Evolutionary conservation across 257 asterid genomes (phyloP), one percentile per base, ranked within the genome.

Genomic region (Gardenia jasminoides): DNA sequence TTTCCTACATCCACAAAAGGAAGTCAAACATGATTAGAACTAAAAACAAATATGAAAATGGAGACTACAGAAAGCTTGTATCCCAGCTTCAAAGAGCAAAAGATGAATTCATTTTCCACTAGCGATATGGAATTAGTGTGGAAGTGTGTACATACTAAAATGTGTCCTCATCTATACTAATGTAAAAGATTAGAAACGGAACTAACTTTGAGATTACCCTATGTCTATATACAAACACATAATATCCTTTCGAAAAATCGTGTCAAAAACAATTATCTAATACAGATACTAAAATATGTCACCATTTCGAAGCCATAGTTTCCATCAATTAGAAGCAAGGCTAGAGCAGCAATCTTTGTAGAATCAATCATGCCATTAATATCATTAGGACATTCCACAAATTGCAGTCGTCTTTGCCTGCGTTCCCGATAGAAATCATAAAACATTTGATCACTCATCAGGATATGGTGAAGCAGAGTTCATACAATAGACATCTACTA

Each of bases 271-370:
- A 48, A 81, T 41, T 50, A 50, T 24, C 67, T 20, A 4, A 2
- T 10, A 46, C 5, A 52, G n/a, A 72, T 41, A 47, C 67, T 26
- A 33, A n/a, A 80, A 39, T 80, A 69, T 24, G 90, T 87, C 84
- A 96, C 99, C 98, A 96, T 93, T 87, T 96, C 99, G 88, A 96
- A 96, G 39, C 99, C 99, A 90, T 93, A 96, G 90, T 96, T 93
- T 82, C 98, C 98, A 74, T 96, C 99, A 79, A 96, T 92, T 69
- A 96, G 96, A 65, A 96, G 97, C 87, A 96, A 88, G 70, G 98
- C 98, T 59, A 96, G 83, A 88, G 93, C 98, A 81, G 97, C 98
- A 83, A 89, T 79, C 82, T 93, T 96, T 26, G 98, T 98, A 87
- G 94, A 93, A 87, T 96, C 99, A 79, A 96, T 96, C 99, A 96